These are phyloP conservation scores for Hordeum vulgare DNA, from an alignment of 176 grass and related monocot genomes.

Conservation along the genomic window MorexV3_pseudomolecules_assembly NC_058518.1:474375825-474376324, in stretches of 20 bases:
- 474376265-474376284: constrained; percentile 37
- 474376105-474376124: constrained; percentile 27
- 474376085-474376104: neutral
- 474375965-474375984: neutral
- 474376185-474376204: constrained; percentile 40
- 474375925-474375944: neutral
- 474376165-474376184: neutral
- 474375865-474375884: neutral
- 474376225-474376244: constrained; percentile 32
- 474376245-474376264: constrained; percentile 16
- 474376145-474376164: no score
- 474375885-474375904: neutral
- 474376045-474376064: constrained; percentile 20
- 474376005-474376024: no score
- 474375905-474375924: neutral
- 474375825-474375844: neutral
- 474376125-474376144: neutral
- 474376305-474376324: neutral
- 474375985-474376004: neutral
- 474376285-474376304: constrained; percentile 30
- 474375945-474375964: neutral
- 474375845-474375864: neutral
- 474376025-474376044: neutral
- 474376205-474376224: neutral
- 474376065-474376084: constrained; percentile 9